Percentiles rank a stretch among this genome's conserved stretches.
Conservation (phyloP, 495 filamentous ascomycete genomes). For the Glonium stellatum region DNA sequence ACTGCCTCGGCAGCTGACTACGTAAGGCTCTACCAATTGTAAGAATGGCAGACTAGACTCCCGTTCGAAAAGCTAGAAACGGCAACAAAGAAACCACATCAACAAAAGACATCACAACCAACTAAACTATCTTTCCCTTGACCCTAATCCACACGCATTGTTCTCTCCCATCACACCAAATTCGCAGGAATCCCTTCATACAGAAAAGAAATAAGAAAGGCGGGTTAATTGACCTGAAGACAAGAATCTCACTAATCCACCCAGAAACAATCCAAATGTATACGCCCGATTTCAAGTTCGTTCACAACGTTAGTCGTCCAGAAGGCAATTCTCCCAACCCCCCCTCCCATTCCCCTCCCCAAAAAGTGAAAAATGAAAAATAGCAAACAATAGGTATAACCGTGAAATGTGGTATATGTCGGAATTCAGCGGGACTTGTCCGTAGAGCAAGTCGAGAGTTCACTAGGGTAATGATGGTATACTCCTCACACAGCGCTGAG, state of each 20-base stretch:
- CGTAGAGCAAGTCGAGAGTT: background rate
- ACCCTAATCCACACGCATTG: background rate
- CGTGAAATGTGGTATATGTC: background rate
- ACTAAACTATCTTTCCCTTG: background rate
- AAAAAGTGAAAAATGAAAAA: background rate
- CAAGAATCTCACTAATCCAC: background rate
- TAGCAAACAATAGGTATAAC: background rate
- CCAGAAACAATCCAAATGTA: background rate
- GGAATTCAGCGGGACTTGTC: background rate
- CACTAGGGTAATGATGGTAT: constrained; percentile 23
- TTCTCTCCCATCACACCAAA: background rate
- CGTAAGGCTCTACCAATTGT: no score
- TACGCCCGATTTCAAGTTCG: background rate
- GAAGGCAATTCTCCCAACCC: background rate
- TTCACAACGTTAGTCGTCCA: background rate
- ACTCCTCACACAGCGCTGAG: constrained; percentile 8
- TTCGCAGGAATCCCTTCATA: background rate
- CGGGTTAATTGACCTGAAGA: background rate
- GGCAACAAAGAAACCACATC: background rate
- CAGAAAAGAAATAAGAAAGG: background rate
- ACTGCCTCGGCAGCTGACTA: no score
- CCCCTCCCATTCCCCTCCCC: no score
- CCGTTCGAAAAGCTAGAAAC: background rate
- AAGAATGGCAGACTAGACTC: background rate
- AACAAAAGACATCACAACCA: background rate